These are phyloP conservation scores for Xylaria sp. DNA, from an alignment of 2,329 filamentous ascomycete genomes.

Conservation along the genomic window DNA sequence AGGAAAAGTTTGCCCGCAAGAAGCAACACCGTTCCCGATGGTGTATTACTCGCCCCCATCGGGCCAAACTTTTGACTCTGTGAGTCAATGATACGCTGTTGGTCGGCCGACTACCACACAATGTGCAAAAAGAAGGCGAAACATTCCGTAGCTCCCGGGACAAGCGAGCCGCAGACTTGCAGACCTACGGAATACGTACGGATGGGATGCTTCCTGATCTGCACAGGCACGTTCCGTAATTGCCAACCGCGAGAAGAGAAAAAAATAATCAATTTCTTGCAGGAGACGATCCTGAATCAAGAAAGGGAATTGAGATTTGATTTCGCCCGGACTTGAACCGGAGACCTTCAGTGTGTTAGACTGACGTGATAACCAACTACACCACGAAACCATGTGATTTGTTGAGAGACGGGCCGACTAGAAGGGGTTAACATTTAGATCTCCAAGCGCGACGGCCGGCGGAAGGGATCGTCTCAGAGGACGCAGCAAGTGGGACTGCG, in stretches of 20 bases:
- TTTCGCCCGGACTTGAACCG: constrained; percentile 34
- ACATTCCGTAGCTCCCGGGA: no score
- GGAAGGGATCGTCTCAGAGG: neutral
- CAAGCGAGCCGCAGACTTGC: no score
- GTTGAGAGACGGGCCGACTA: neutral
- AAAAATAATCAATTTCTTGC: neutral
- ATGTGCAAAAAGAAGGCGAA: neutral
- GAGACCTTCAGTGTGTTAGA: constrained; percentile 41
- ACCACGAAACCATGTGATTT: constrained; percentile 30
- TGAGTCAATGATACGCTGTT: neutral
- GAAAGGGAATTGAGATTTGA: constrained; percentile 14
- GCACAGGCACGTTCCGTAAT: no score
- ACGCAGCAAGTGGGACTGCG: neutral
- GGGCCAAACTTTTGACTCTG: no score
- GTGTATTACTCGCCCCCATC: neutral
- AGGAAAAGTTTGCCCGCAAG: neutral
- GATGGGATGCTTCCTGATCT: no score
- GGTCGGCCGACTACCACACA: neutral
- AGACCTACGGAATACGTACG: no score
- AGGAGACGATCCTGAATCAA: no score
- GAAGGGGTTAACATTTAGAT: neutral
- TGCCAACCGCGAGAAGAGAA: neutral
- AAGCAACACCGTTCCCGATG: neutral
- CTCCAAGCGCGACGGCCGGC: neutral
- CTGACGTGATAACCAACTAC: constrained; percentile 46